Evolutionary conservation across 179 eudicot genomes (phyloP).

Genomic region (Dionaea muscipula): DNA sequence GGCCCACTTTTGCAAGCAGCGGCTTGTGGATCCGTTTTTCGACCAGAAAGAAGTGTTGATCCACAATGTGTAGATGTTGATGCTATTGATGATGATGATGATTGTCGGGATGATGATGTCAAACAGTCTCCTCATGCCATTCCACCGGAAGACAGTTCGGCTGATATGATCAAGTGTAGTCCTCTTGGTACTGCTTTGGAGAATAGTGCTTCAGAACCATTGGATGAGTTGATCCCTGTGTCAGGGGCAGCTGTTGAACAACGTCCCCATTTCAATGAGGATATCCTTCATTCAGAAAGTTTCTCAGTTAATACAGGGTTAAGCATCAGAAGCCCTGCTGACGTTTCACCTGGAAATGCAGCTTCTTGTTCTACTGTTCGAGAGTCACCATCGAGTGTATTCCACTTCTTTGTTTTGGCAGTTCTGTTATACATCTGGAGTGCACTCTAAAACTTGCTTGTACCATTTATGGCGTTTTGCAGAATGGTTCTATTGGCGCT

Average conservation of each 20-base stretch:
- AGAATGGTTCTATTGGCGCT: not conserved
- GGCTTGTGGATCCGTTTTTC: constrained; percentile 19
- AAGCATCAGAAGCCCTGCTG: constrained; percentile 15
- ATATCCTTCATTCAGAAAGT: constrained; percentile 10
- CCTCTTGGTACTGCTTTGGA: constrained; percentile 16
- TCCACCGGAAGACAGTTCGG: constrained; percentile 7
- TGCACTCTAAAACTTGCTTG: constrained; percentile 6
- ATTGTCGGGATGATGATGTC: constrained; percentile 13
- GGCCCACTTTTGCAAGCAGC: constrained; percentile 16
- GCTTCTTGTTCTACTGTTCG: constrained; percentile 18
- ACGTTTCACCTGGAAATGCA: constrained; percentile 18
- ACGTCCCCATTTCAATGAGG: constrained; percentile 11
- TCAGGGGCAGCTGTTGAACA: constrained; percentile 13
- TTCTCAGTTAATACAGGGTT: constrained; percentile 13
- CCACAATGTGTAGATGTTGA: constrained; percentile 25
- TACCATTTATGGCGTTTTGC: not conserved
- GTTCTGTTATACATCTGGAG: not conserved
- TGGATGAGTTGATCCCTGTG: constrained; percentile 13
- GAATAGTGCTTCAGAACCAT: constrained; percentile 10
- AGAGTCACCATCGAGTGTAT: constrained; percentile 40
- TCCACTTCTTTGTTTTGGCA: constrained; percentile 8
- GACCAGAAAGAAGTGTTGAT: constrained; percentile 12
- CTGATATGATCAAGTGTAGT: constrained; percentile 5
- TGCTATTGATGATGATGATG: constrained; percentile 16
- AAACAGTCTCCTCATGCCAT: constrained; percentile 13